Evolutionary conservation across 306 rosid species (phyloP).

Genomic region (Begonia loranthoides): DNA sequence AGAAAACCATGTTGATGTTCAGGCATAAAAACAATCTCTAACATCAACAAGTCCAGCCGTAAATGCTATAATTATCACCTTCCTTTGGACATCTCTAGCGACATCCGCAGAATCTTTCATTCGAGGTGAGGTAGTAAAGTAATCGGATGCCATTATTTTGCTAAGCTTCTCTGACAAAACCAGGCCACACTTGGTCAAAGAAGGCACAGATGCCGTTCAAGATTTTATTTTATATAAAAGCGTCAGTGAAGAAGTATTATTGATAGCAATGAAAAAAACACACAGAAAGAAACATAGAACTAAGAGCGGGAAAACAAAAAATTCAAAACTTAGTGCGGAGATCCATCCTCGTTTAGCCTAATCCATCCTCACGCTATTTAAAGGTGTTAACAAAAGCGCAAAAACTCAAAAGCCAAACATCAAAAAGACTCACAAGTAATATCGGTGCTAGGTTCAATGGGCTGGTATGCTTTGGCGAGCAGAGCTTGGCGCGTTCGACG

Average conservation of each 20-base stretch:
- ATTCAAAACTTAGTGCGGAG: too few relatives aligned
- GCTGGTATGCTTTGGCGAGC: conserved; percentile 50
- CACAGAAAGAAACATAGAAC: too few relatives aligned
- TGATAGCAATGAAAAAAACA: too few relatives aligned
- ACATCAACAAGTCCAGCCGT: too few relatives aligned
- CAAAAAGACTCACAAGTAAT: conserved; percentile 42
- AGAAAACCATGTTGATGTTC: too few relatives aligned
- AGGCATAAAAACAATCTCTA: too few relatives aligned
- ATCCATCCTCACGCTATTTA: too few relatives aligned
- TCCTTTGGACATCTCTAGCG: conserved; percentile 50
- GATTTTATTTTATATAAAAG: too few relatives aligned
- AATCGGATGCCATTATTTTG: conserved; percentile 82
- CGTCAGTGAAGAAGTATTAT: too few relatives aligned
- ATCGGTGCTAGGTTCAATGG: conserved; percentile 44
- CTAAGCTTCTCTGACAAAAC: conserved; percentile 45
- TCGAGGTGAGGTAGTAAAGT: conserved; percentile 76
- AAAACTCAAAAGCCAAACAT: background rate
- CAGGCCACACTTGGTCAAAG: background rate
- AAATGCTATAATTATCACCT: too few relatives aligned
- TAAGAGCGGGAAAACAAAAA: too few relatives aligned
- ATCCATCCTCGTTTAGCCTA: too few relatives aligned
- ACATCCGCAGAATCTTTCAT: conserved; percentile 80
- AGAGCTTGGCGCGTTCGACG: conserved; percentile 70
- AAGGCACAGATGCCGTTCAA: background rate
- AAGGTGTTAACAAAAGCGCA: background rate